phyloP scores from a whole-genome alignment of 2,329 filamentous ascomycete species.

The Leptographium radiaticola region DNA sequence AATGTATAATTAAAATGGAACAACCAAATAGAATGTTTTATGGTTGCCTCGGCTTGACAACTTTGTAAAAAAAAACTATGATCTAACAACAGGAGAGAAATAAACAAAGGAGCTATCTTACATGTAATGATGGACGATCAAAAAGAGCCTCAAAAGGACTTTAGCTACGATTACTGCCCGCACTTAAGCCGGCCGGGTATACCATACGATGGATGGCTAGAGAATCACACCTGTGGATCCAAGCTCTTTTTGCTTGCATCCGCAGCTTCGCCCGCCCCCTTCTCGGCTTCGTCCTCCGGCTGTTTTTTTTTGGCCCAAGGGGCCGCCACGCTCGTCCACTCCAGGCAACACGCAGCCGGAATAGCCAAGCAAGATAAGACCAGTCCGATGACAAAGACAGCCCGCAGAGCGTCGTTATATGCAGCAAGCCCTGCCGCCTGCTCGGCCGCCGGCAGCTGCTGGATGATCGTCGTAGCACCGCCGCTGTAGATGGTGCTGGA shows the following conservation, averaged over 20 bases:
- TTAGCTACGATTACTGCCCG: no score
- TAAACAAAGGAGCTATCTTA: no score
- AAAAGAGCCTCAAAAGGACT: no score
- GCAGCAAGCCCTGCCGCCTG: constrained; percentile 17
- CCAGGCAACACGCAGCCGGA: constrained; percentile 38
- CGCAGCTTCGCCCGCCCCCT: not conserved
- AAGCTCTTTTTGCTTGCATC: not conserved
- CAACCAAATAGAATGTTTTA: no score
- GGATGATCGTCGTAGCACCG: constrained; percentile 1
- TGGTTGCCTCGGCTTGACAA: no score
- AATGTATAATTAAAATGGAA: no score
- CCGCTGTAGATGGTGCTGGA: not conserved
- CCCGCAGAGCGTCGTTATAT: constrained; percentile 45
- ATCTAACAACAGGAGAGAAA: no score
- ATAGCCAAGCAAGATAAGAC: constrained; percentile 36
- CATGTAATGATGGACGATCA: no score
- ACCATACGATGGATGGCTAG: no score
- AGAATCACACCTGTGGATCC: no score
- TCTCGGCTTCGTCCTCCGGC: not conserved
- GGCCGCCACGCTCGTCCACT: constrained; percentile 35
- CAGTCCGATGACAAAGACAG: constrained; percentile 44
- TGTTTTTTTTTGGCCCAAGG: not conserved
- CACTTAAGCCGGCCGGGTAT: no score
- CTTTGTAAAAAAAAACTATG: no score
- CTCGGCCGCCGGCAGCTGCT: not conserved